phyloP scores from a whole-genome alignment of 148 eudicot species.

The Spergularia marina region DNA sequence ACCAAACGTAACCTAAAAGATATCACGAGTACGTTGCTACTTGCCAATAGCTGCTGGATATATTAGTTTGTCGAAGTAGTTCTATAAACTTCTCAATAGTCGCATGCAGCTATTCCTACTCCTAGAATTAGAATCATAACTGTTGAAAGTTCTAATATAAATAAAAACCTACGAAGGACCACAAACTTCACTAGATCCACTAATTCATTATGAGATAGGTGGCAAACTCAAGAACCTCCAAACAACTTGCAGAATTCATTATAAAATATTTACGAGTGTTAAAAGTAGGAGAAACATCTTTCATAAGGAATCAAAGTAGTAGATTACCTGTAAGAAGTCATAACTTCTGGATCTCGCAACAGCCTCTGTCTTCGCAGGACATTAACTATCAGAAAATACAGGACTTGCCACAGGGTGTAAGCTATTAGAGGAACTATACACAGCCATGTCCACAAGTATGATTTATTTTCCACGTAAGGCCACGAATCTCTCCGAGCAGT shows the following conservation, averaged over 20 bases:
- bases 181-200: too few species aligned
- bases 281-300: background rate
- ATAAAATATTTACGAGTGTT: too few species aligned
- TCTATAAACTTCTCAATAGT: too few species aligned
- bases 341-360: conserved; percentile 88
- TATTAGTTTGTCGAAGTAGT: too few species aligned
- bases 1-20: too few species aligned
- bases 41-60: too few species aligned
- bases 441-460: conserved; percentile 80
- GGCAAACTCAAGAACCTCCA: background rate
- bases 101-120: too few species aligned
- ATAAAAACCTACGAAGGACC: background rate
- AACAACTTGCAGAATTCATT: background rate
- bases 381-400: conserved; percentile 80
- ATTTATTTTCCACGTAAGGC: conserved; percentile 74
- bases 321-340: conserved; percentile 96
- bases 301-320: background rate
- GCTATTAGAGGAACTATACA: conserved; percentile 83
- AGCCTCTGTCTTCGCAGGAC: conserved; percentile 91
- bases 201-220: too few species aligned
- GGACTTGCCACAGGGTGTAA: conserved; percentile 80
- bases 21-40: too few species aligned
- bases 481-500: conserved; percentile 66
- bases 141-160: background rate
- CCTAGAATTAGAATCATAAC: too few species aligned